phyloP scores from a whole-genome alignment of 768 basidiomycete genomes.

The Tricholoma terreum region DNA sequence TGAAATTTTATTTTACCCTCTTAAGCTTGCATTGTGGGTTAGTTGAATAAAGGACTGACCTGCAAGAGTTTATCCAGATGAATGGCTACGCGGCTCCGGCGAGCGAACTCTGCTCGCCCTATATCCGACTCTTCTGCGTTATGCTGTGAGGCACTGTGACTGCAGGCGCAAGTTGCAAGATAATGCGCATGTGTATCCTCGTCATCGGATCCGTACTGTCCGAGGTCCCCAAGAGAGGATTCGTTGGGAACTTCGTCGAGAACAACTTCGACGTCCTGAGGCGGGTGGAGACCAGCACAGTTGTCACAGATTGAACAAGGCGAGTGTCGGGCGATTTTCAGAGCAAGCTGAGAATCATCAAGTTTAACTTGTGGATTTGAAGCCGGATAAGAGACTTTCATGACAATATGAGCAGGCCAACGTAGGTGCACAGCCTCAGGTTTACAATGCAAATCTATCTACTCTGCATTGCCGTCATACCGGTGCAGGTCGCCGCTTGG shows the following conservation, averaged over 20 bases:
- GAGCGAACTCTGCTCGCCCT: constrained; percentile 61
- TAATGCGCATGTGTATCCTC: constrained; percentile 53
- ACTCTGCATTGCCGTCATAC: neutral
- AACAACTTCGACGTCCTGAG: constrained; percentile 53
- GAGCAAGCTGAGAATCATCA: constrained; percentile 46
- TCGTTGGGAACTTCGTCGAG: constrained; percentile 49
- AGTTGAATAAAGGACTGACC: constrained; percentile 41
- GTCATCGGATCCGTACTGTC: constrained; percentile 71
- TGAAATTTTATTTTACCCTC: neutral
- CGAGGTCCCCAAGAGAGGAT: constrained; percentile 51
- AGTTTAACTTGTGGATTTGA: constrained; percentile 50
- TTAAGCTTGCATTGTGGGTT: neutral
- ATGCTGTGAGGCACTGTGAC: constrained; percentile 62
- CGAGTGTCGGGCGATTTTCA: constrained; percentile 85
- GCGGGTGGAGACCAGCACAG: constrained; percentile 75
- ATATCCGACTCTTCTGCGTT: constrained; percentile 59
- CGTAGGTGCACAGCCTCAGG: no score
- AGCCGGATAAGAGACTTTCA: constrained; percentile 70
- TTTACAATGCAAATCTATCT: neutral
- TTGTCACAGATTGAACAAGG: constrained; percentile 60
- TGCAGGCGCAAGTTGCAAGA: constrained; percentile 63
- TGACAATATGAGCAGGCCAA: constrained; percentile 18
- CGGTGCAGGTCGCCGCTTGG: constrained; percentile 36
- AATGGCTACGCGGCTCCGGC: constrained; percentile 71
- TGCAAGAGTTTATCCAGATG: constrained; percentile 80